Percentiles rank a stretch among this genome's conserved stretches.
These are phyloP conservation scores for Chlamydomonas sphaeroides DNA, from an alignment of 139 green algal genomes.

Conservation along the genomic window DNA sequence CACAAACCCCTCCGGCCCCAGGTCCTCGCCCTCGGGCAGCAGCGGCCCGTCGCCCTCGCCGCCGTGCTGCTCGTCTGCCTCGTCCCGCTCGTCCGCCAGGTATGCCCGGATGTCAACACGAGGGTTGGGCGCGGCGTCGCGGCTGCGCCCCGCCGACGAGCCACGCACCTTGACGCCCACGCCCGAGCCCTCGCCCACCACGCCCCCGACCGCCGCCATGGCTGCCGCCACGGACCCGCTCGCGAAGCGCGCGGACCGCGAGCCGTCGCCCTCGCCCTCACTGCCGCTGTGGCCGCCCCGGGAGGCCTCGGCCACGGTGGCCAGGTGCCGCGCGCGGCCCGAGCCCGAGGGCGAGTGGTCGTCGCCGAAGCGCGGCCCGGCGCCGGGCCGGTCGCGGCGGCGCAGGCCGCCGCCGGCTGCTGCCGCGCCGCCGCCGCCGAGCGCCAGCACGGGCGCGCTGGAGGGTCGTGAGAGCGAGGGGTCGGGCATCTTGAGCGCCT, in stretches of 20 bases:
- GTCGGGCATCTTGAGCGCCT: slow-evolving; percentile 7
- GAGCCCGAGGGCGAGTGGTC: too few relatives aligned
- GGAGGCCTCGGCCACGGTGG: too few relatives aligned
- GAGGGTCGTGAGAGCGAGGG: not conserved
- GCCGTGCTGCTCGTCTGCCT: not conserved
- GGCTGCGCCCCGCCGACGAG: slow-evolving; percentile 22
- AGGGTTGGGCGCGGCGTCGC: slow-evolving; percentile 7
- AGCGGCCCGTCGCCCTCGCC: not conserved
- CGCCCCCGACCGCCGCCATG: not conserved
- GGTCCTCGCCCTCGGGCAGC: too few relatives aligned
- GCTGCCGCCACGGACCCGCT: not conserved
- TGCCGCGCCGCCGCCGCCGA: slow-evolving; percentile 1
- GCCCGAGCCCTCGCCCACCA: not conserved
- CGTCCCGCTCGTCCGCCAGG: slow-evolving; percentile 21
- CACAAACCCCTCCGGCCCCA: too few relatives aligned
- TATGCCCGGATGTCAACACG: slow-evolving; percentile 17
- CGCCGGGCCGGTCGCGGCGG: not conserved
- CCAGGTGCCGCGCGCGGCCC: too few relatives aligned
- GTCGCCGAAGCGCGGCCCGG: not conserved
- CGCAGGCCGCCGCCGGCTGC: not conserved
- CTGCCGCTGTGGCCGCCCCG: too few relatives aligned
- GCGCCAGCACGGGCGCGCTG: not conserved
- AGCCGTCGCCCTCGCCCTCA: too few relatives aligned
- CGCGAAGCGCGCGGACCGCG: not conserved
- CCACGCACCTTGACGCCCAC: not conserved